These are phyloP conservation scores for Fomitopsis palustris DNA, from an alignment of 1,284 basidiomycete genomes.

Conservation along the genomic window DNA sequence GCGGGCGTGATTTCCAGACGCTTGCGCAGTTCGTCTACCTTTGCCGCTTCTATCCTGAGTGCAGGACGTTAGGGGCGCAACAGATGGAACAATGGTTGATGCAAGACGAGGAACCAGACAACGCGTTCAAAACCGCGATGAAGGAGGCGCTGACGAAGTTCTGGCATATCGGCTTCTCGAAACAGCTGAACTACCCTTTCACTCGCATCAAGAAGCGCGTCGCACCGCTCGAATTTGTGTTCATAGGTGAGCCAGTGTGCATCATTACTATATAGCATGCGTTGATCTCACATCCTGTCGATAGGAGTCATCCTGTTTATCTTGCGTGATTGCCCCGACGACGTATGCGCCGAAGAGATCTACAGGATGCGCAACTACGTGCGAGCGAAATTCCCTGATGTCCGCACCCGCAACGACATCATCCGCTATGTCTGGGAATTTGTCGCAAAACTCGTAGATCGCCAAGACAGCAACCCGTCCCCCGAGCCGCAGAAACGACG, in stretches of 20 bases:
- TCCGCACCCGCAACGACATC: constrained; percentile 55
- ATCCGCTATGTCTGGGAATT: constrained; percentile 53
- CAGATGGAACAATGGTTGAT: constrained; percentile 57
- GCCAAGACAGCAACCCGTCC: constrained; percentile 3
- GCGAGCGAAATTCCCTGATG: constrained; percentile 50
- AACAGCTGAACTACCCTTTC: constrained; percentile 40
- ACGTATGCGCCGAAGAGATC: constrained; percentile 49
- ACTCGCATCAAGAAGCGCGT: constrained; percentile 50
- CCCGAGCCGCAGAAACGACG: background rate
- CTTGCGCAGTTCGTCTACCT: constrained; percentile 63
- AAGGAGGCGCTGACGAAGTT: constrained; percentile 48
- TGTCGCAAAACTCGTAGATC: constrained; percentile 35
- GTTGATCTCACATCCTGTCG: background rate
- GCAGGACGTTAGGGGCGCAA: constrained; percentile 46
- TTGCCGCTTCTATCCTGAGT: constrained; percentile 49
- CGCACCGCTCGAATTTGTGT: constrained; percentile 73
- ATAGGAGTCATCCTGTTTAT: constrained; percentile 57
- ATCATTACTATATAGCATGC: background rate
- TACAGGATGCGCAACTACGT: constrained; percentile 50
- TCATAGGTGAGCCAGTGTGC: constrained; percentile 49
- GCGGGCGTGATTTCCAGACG: constrained; percentile 69
- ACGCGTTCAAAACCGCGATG: constrained; percentile 47
- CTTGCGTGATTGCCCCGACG: constrained; percentile 35
- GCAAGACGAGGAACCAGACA: constrained; percentile 39
- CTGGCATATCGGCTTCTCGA: constrained; percentile 45